Conservation (phyloP, 345 rosid species). For the Hypericum androsaemum region DNA sequence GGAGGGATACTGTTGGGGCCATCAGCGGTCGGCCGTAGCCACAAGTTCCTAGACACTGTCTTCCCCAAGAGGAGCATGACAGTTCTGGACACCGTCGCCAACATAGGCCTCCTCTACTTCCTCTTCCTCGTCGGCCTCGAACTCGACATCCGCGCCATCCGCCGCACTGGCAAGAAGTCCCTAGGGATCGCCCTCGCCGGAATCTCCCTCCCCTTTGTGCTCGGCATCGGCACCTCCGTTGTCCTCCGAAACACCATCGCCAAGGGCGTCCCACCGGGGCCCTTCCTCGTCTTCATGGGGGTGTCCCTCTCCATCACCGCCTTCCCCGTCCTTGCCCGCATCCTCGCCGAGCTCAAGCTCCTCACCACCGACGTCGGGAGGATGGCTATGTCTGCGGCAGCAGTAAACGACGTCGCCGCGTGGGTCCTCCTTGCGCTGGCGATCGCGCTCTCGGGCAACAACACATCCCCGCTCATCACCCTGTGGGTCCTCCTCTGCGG, state of each 20-base stretch:
- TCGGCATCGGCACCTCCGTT: neutral
- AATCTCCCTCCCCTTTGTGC: constrained; percentile 3
- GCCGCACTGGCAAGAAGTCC: neutral
- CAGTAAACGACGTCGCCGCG: constrained; percentile 1
- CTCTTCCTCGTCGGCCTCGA: constrained; percentile 8
- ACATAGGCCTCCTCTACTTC: constrained; percentile 3
- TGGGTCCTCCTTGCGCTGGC: constrained; percentile 8
- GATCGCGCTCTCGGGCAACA: neutral
- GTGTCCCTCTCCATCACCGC: constrained; percentile 11
- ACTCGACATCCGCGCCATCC: constrained; percentile 3
- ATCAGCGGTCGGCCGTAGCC: constrained; percentile 2
- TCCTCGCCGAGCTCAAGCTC: constrained; percentile 8
- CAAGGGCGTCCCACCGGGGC: neutral
- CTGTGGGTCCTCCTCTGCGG: neutral
- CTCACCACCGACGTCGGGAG: constrained; percentile 5
- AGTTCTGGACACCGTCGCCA: constrained; percentile 2
- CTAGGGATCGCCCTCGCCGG: constrained; percentile 5
- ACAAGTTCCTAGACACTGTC: neutral
- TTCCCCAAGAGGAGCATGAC: constrained; percentile 4
- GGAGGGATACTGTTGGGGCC: constrained; percentile 7
- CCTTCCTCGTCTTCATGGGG: constrained; percentile 2
- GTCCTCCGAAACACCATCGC: constrained; percentile 1
- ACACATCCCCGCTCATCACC: neutral
- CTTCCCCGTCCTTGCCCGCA: constrained; percentile 9
- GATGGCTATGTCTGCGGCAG: constrained; percentile 7